Evolutionary conservation across 352 stramenopile species (phyloP), one percentile per base, ranked within the genome.

Genomic region (Aphanomyces stellatus): DNA sequence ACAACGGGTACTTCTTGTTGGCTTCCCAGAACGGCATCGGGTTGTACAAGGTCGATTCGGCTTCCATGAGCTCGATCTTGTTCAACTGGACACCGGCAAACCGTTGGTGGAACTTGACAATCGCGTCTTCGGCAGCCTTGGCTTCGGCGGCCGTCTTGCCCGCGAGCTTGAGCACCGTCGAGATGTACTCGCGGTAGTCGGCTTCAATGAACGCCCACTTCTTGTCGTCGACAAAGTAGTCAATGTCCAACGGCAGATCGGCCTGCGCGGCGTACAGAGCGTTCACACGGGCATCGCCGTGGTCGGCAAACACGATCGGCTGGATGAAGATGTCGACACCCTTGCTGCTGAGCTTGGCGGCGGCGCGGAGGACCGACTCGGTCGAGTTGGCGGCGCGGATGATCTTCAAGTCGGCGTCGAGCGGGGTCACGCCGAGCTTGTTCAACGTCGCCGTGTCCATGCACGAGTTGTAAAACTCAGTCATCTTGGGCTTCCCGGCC

Each of bases 21-120:
- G 94, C 76, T 4, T 91, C 71, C 0, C 76, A 59, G 51, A 96
- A 87, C 11, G 76, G 75, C 69, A 88, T 93, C 64, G 87, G 88
- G 37, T 87, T 95, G 69, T 84, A 98, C 1, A 87, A 96, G 7
- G 88, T 96, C 6, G 76, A 78, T 11, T 85, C 88, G 77, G 97
- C 75, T 2, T 87, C 72, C 60, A 91, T n/a, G n/a, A n/a, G 76
- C 46, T 93, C 87, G 4, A 85, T 91, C 59, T 88, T 93, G 8
- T 88, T 84, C 67, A 97, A 82, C 22, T 91, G 87, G 28, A 90
- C 79, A 22, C 85, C 75, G 24, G 91, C 90, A 28, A 98, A 74
- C 6, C 62, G 51, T 13, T 77, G 82, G 77, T 97, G 89, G 10
- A 91, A 81, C 13, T 85, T 51, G 67, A 80, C 82, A 15, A 91